Conservation (phyloP, 2,329 filamentous ascomycete species). For the Ilyonectria sp. region DNA sequence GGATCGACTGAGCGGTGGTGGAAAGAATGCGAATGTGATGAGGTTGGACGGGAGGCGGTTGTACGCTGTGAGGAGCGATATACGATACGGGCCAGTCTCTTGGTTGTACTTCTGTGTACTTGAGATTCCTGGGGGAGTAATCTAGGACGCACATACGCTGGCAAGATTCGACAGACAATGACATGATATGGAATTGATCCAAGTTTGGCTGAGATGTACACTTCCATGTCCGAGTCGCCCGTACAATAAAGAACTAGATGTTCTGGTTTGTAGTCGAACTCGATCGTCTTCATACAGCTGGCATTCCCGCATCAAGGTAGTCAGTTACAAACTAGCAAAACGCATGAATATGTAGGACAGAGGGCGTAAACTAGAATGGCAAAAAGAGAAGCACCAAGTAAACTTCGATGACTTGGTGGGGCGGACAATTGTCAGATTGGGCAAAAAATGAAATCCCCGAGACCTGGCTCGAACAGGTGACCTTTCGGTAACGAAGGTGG, state of each 20-base stretch:
- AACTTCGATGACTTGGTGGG: neutral
- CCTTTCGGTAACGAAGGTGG: conserved; percentile 40
- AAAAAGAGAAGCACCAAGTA: neutral
- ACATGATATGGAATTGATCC: neutral
- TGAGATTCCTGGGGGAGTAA: neutral
- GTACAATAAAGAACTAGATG: too few species aligned
- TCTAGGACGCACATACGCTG: neutral
- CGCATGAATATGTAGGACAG: too few species aligned
- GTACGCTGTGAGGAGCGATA: neutral
- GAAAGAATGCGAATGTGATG: too few species aligned
- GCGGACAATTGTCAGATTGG: neutral
- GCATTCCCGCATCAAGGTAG: too few species aligned
- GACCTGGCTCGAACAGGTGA: conserved; percentile 48
- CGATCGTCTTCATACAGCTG: too few species aligned
- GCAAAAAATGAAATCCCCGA: conserved; percentile 44
- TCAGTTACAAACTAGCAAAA: too few species aligned
- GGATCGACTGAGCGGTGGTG: neutral
- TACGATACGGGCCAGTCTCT: neutral
- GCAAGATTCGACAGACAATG: neutral
- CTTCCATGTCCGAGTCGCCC: too few species aligned
- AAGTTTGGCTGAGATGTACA: neutral
- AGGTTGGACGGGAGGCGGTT: too few species aligned
- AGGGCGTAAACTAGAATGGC: too few species aligned
- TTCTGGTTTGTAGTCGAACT: too few species aligned
- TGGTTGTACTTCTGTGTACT: neutral